These are phyloP conservation scores for Rhizoclosmatium sp. DNA, from an alignment of 192 early-diverging fungal genomes.

Conservation along the genomic window DNA sequence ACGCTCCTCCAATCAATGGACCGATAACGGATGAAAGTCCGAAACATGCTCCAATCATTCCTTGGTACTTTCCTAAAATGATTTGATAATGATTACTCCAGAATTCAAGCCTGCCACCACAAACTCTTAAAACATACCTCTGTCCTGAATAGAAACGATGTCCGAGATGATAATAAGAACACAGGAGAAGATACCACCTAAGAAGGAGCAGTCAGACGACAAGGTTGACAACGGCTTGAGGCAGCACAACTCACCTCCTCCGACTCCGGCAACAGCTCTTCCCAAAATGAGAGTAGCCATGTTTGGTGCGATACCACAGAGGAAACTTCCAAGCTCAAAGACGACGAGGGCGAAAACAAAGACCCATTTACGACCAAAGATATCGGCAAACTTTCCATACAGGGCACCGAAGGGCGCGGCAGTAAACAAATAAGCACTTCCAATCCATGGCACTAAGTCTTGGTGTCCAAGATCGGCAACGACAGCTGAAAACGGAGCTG, in stretches of 20 bases:
- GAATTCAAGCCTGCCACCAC: neutral
- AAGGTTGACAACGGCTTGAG: neutral
- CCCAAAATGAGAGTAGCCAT: conserved; percentile 76
- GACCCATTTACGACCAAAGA: conserved; percentile 85
- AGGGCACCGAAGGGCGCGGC: conserved; percentile 4
- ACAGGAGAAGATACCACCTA: conserved; percentile 70
- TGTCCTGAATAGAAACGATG: conserved; percentile 21
- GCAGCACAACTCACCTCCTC: conserved; percentile 62
- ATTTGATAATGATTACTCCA: conserved; percentile 64
- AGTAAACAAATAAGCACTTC: conserved; percentile 41
- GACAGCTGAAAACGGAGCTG: neutral
- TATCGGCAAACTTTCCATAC: conserved; percentile 90
- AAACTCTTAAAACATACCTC: conserved; percentile 1
- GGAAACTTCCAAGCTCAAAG: conserved; percentile 76
- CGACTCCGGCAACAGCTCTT: conserved; percentile 74
- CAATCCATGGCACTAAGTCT: conserved; percentile 41
- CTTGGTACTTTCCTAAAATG: conserved; percentile 46
- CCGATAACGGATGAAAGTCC: conserved; percentile 78
- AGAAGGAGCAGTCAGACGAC: conserved; percentile 61
- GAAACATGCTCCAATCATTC: conserved; percentile 73
- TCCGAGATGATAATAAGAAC: conserved; percentile 66
- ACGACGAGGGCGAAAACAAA: conserved; percentile 70
- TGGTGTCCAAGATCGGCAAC: conserved; percentile 29
- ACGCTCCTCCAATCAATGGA: conserved; percentile 84
- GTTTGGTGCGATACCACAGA: conserved; percentile 74